Evolutionary conservation across 2,329 filamentous ascomycete species (phyloP).

Genomic region (Venturia oleaginea): DNA sequence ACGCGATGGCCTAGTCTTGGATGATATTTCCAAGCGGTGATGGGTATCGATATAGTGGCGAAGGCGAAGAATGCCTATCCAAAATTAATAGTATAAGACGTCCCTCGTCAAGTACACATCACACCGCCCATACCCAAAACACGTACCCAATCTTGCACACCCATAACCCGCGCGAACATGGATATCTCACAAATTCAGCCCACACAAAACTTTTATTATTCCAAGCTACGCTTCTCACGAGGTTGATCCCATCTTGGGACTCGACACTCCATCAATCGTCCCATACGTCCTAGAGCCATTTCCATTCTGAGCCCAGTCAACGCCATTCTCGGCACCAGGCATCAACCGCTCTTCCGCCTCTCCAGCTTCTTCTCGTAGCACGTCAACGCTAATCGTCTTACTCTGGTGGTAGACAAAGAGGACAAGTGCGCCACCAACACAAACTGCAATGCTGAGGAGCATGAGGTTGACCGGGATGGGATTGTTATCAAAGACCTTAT

Average conservation of each 20-base stretch:
- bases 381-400: constrained; percentile 32
- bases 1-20: no score
- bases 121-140: background rate
- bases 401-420: constrained; percentile 52
- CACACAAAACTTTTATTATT: background rate
- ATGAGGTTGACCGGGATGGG: constrained; percentile 70
- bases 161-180: background rate
- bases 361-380: constrained; percentile 37
- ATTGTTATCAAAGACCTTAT: constrained; percentile 60
- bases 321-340: constrained; percentile 18
- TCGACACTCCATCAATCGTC: background rate
- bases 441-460: constrained; percentile 51
- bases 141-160: background rate
- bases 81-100: no score
- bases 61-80: no score
- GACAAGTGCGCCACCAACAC: constrained; percentile 58
- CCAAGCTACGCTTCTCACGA: background rate
- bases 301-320: background rate
- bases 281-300: background rate
- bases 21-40: no score
- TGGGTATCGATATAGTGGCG: no score
- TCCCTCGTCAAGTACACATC: no score
- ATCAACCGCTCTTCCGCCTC: constrained; percentile 30
- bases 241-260: background rate
- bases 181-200: background rate